Percentiles rank a stretch among this genome's conserved stretches.
Evolutionary conservation across 2,329 filamentous ascomycete species (phyloP).

Genomic region (Conoideocrella luteorostrata): DNA sequence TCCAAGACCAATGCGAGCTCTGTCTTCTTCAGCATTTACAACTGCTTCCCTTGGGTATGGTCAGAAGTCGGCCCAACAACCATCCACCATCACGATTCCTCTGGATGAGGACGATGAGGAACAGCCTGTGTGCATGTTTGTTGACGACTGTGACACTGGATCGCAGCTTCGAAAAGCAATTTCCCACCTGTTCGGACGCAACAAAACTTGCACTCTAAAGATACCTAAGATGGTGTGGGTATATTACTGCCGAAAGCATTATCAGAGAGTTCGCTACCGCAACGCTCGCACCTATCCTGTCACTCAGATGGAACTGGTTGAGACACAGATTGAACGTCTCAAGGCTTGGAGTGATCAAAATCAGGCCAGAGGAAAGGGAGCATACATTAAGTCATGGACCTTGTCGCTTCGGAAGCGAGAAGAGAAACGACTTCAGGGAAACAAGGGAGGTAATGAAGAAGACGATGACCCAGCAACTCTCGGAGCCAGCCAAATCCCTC

Average conservation of each 20-base stretch:
- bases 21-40: conserved; percentile 1
- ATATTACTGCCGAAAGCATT: conserved; percentile 74
- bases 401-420: conserved; percentile 60
- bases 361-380: conserved; percentile 20
- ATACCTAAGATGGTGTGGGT: conserved; percentile 69
- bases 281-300: conserved; percentile 54
- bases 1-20: not conserved
- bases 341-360: conserved; percentile 56
- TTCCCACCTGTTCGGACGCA: conserved; percentile 76
- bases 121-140: conserved; percentile 45
- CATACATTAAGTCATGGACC: conserved; percentile 44
- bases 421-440: conserved; percentile 43
- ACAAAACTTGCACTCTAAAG: conserved; percentile 67
- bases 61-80: not conserved
- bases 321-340: conserved; percentile 55
- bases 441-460: conserved; percentile 23
- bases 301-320: conserved; percentile 58
- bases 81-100: not conserved
- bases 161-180: conserved; percentile 66
- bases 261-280: conserved; percentile 70
- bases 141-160: conserved; percentile 50
- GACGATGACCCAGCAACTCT: conserved; percentile 21
- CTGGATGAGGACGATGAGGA: conserved; percentile 15
- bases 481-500: conserved; percentile 36
- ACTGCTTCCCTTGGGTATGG: not conserved